Evolutionary conservation across 176 grass and related monocot species (phyloP), one percentile per base, ranked within the genome.

Genomic region (Avena atlantica): DNA sequence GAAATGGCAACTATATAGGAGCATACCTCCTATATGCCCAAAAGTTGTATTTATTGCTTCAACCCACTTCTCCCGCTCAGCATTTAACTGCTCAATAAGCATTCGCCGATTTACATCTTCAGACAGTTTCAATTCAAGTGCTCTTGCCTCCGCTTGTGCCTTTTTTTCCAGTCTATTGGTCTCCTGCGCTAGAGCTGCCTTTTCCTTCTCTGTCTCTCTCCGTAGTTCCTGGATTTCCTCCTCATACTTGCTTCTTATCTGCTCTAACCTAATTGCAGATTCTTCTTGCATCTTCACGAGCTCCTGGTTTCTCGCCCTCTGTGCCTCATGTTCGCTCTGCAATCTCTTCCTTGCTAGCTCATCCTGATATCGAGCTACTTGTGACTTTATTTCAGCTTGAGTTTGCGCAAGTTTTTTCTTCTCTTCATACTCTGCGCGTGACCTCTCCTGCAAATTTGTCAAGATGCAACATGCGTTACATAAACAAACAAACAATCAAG

Each of bases 251-350:
- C 90, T 90, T 8, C 94, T 90, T 24, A 94, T 94, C 79, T 93
- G 92, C 75, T 98, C 97, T 84, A 89, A 83, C 78, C 73, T 92
- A 58, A 94, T 87, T 20, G 89, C 90, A 27, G 97, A 98, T 82
- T 98, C 90, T 79, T 98, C 97, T 88, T 98, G 97, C 97, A 98
- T 92, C 82, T 93, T 94, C 24, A 98, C 97, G 0, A 98, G 92
- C 75, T 98, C 97, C 76, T 93, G 97, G 83, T 98, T 98, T 88
- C 97, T 98, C 47, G 74, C 25, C 72, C 97, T 91, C 82, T 98
- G 97, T 51, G 92, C 87, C 84, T 98, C 97, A 85, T 98, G 93
- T 23, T 92, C 96, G 1, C 87, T 59, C 52, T 91, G 92, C 83
- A 89, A 78, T 82, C 94, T 94, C 87, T 87, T 99, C 70, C 94